Base-by-base conservation (phyloP, 352 stramenopile species). In the Halophytophthora batemanensis region DNA sequence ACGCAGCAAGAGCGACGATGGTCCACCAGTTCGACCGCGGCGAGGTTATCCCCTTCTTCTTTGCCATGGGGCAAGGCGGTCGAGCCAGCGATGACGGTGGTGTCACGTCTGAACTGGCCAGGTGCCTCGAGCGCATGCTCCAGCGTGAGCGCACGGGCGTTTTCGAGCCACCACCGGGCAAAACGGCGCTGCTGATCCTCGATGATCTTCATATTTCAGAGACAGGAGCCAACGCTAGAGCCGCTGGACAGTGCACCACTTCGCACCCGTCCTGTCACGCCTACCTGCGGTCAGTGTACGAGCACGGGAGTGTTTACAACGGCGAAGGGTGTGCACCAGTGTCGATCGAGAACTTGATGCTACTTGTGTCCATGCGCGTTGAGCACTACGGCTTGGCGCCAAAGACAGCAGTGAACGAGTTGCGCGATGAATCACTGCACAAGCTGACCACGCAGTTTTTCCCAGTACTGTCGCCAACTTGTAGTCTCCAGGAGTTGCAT, bases 151-250 rank as follows among this genome's bases (percentile, higher is more conserved):
- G 72, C 3, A 74, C 60, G 2, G 54, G 55, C 0, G 55, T 84
- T 21, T 82, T 63, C 22, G 75, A 86, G 40, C 72, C 75, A 8
- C 75, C 75, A 7, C 69, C 75, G 14, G 75, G 75, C 1, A 84
- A 86, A 43, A 56, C 71, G 7, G 70, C 71, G 14, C 25, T 84
- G 6, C 44, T 86, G 12, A 62, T 86, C 22, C 50, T 86, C 25
- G 75, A 86, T 21, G 75, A 86, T 34, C 50, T 86, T 19, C 72
- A 86, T 19, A 43, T 86, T 6, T 56, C 73, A 23, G 31, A 41
- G 7, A 35, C 50, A 34, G 28, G 15, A 0, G 19, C 36, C 11
- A 17, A 46, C 0, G 11, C 21, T 35, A n/a, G 36, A 8, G 18
- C 14, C 1, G 3, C 11, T 5, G 13, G 40, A 6, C 15, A 12